Evolutionary conservation across 805 yeast genomes (phyloP), one percentile per base, ranked within the genome.

Genomic region (Saccharomycodes ludwigii): DNA sequence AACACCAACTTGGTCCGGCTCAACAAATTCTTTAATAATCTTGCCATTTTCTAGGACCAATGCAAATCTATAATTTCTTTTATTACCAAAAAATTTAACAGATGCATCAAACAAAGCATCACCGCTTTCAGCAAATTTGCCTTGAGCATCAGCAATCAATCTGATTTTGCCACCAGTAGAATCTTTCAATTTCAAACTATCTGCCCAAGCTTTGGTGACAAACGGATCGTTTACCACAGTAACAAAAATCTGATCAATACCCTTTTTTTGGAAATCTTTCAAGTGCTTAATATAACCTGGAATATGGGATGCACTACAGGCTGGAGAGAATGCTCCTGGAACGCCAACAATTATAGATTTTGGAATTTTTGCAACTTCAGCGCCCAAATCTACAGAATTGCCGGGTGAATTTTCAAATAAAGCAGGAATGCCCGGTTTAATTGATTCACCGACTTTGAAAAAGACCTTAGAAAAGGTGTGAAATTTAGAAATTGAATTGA

Each of bases 251-350:
- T 43, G 39, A 28, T 71, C 57, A 56, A 71, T 65, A n/a, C 94
- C 94, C 56, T 78, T 76, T 18, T 62, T 63, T 38, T 67, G 60
- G 47, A 84, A 70, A 21, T 66, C 61, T 5, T 63, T 49, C 36
- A 68, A 54, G 27, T 65, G 54, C 37, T 61, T 58, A 46, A 82
- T 47, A 60, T 59, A 77, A 16, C 75, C 81, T 35, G 88, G 88
- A 38, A 79, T 66, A 56, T 79, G 91, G 44, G 69, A 63, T 31
- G 66, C 71, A 30, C 80, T 66, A 56, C 91, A 80, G 6, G 88
- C 73, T 35, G 88, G 93, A 18, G 94, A 80, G 65, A 80, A 82
- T 8, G 94, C 91, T 40, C 86, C 93, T 39, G 93, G 91, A 21
- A 81, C 85, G 37, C 79, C 66, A 14, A 76, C 63, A 24, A 77